A percentile compares a stretch with the other conserved stretches of the same genome.
These are phyloP conservation scores for Bipolaris bicolor DNA, from an alignment of 2,329 filamentous ascomycete genomes.

Conservation along the genomic window DNA sequence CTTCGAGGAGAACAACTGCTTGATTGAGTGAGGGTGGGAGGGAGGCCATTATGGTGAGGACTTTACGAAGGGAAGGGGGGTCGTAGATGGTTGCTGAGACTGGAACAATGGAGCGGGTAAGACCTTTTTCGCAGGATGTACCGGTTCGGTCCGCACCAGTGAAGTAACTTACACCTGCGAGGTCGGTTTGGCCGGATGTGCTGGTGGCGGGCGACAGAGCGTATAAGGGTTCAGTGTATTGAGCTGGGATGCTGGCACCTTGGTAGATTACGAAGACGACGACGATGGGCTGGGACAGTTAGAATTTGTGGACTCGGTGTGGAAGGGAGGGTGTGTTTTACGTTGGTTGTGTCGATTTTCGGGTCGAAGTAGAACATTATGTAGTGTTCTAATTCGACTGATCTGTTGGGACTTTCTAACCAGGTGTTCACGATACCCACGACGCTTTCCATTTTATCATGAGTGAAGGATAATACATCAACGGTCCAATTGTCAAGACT, in stretches of 20 bases:
- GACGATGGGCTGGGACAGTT: slow-evolving; percentile 18
- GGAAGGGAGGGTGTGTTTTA: slow-evolving; percentile 8
- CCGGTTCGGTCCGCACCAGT: slow-evolving; percentile 14
- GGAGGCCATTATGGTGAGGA: slow-evolving; percentile 21
- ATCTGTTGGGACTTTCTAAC: slow-evolving; percentile 13
- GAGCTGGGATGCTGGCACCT: slow-evolving; percentile 19
- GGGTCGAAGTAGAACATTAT: slow-evolving; percentile 20
- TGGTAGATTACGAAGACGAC: slow-evolving; percentile 27
- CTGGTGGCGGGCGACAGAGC: slow-evolving; percentile 21
- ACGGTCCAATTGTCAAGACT: slow-evolving; percentile 20
- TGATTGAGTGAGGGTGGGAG: slow-evolving; percentile 17
- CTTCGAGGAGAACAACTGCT: slow-evolving; percentile 27
- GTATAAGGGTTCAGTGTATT: slow-evolving; percentile 26
- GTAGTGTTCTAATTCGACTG: slow-evolving; percentile 24
- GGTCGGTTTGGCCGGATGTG: slow-evolving; percentile 18
- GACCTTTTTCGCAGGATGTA: slow-evolving; percentile 25
- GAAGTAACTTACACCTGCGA: slow-evolving; percentile 23
- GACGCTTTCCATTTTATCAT: slow-evolving; percentile 27
- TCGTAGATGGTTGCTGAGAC: slow-evolving; percentile 19
- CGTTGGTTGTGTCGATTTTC: slow-evolving; percentile 19
- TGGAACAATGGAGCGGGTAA: slow-evolving; percentile 14
- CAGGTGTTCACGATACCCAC: slow-evolving; percentile 22
- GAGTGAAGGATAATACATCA: slow-evolving; percentile 21
- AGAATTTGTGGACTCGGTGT: not conserved
- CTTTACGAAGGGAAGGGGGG: slow-evolving; percentile 15